phyloP scores from a whole-genome alignment of 2,329 filamentous ascomycete species.

The Colletotrichum horii region DNA sequence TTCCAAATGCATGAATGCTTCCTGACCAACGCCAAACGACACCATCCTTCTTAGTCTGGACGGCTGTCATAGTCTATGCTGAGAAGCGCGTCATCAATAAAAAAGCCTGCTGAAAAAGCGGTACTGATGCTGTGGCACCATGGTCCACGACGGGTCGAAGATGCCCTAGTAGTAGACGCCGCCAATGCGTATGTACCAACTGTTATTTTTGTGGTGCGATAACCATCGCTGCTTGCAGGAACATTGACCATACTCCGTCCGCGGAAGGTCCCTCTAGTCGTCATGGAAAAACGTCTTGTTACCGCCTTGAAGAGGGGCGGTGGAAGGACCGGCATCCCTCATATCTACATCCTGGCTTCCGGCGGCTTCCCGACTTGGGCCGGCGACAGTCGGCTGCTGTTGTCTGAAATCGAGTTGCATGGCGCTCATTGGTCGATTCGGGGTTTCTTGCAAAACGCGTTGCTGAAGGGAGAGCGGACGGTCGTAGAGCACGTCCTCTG shows the following conservation, averaged over 20 bases:
- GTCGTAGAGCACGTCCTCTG: constrained; percentile 69
- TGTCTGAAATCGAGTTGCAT: constrained; percentile 50
- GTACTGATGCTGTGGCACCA: neutral
- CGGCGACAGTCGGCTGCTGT: constrained; percentile 32
- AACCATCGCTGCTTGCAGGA: neutral
- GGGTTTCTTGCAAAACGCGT: constrained; percentile 46
- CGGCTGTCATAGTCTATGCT: neutral
- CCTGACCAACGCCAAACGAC: constrained; percentile 19
- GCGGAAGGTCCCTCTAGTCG: constrained; percentile 31
- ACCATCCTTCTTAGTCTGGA: neutral
- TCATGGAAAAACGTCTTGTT: constrained; percentile 58
- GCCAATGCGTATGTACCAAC: neutral
- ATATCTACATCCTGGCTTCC: constrained; percentile 57
- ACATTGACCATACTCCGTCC: neutral
- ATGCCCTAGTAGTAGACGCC: neutral
- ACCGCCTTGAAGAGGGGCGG: constrained; percentile 54
- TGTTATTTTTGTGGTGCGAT: neutral
- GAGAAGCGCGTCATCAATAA: neutral
- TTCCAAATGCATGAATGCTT: constrained; percentile 22
- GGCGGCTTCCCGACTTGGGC: constrained; percentile 36
- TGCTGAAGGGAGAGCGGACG: constrained; percentile 56
- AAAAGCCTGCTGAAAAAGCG: neutral
- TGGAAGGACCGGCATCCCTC: constrained; percentile 61
- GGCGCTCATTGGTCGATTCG: constrained; percentile 56
- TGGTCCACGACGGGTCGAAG: neutral